Conservation (phyloP, 163 green algal species). For the Botryococcus braunii region DNA sequence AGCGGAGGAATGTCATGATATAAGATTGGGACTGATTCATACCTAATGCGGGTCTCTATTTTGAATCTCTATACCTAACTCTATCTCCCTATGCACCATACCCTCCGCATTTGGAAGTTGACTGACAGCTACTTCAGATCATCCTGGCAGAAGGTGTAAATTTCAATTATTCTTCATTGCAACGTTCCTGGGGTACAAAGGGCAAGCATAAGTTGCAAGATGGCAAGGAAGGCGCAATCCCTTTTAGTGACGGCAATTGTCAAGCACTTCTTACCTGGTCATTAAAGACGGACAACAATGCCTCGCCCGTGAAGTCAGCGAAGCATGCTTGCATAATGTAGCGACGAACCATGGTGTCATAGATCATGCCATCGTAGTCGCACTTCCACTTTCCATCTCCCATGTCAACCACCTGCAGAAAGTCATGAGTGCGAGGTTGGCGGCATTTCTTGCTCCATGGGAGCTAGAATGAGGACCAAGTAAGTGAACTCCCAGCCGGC, state of each 20-base stretch:
- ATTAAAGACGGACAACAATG: slow-evolving; percentile 66
- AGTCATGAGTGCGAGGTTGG: not conserved
- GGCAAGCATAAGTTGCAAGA: not conserved
- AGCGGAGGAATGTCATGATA: too few relatives aligned
- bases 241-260: too few relatives aligned
- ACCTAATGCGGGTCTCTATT: too few relatives aligned
- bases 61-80: too few relatives aligned
- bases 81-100: too few relatives aligned
- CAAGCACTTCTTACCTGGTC: slow-evolving; percentile 44
- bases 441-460: not conserved
- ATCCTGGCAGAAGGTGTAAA: not conserved
- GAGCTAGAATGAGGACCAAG: not conserved
- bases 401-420: slow-evolving; percentile 42
- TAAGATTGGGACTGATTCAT: too few relatives aligned
- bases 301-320: slow-evolving; percentile 45
- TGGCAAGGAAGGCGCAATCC: too few relatives aligned
- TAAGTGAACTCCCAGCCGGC: too few relatives aligned
- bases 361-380: slow-evolving; percentile 54
- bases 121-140: not conserved
- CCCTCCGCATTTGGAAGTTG: too few relatives aligned
- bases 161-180: not conserved
- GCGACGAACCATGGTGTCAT: slow-evolving; percentile 49
- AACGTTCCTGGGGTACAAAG: not conserved
- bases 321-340: slow-evolving; percentile 65
- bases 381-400: slow-evolving; percentile 49